Conservation (phyloP, 805 yeast species). For the Teunomyces tritomae region DNA sequence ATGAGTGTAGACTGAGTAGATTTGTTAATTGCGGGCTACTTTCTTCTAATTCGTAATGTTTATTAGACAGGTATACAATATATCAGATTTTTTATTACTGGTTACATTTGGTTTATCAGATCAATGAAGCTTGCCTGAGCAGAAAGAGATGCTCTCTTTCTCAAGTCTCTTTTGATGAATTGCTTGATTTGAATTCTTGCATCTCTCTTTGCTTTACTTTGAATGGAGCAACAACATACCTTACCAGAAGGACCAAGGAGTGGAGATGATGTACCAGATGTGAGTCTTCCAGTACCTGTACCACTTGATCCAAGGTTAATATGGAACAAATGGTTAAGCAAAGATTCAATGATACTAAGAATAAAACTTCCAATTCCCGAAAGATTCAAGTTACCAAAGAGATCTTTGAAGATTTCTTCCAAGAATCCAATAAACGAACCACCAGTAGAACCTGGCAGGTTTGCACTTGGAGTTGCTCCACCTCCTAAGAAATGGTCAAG, state of each 20-base stretch:
- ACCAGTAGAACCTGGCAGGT: slow-evolving; percentile 1
- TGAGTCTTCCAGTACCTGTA: slow-evolving; percentile 9
- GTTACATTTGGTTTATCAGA: slow-evolving; percentile 3
- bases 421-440: slow-evolving; percentile 6
- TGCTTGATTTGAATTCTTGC: slow-evolving; percentile 18
- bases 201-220: slow-evolving; percentile 21
- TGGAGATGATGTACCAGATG: slow-evolving; percentile 6
- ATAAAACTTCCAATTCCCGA: slow-evolving; percentile 12
- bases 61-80: slow-evolving; percentile 2
- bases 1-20: too few relatives aligned
- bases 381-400: slow-evolving; percentile 11
- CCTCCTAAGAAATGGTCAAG: slow-evolving; percentile 15
- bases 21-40: background rate
- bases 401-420: slow-evolving; percentile 8
- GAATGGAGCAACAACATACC: slow-evolving; percentile 25
- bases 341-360: slow-evolving; percentile 8
- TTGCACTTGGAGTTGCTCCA: slow-evolving; percentile 2
- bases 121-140: slow-evolving; percentile 12
- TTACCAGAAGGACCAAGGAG: slow-evolving; percentile 8
- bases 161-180: slow-evolving; percentile 20
- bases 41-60: background rate
- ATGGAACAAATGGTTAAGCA: slow-evolving; percentile 17
- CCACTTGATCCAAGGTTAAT: slow-evolving; percentile 17
- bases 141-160: slow-evolving; percentile 15
- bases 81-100: background rate